A percentile compares a stretch with the other conserved stretches of the same genome.
These are phyloP conservation scores for Neckera pumila DNA, from an alignment of 225 moss, liverwort and hornwort species.

Conservation along the genomic window DNA sequence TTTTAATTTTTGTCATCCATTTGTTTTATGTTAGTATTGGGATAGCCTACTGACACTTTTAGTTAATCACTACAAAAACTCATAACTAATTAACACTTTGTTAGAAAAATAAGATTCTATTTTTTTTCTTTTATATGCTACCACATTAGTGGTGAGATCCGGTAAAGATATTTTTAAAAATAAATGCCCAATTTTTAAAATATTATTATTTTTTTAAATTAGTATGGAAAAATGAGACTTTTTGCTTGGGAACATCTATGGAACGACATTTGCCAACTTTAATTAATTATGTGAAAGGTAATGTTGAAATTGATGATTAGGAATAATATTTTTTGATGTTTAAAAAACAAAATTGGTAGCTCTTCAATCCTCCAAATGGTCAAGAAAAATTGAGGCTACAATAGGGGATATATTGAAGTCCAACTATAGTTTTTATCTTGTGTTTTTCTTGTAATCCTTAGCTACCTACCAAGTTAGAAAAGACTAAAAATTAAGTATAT, in stretches of 20 bases:
- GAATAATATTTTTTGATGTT: not conserved
- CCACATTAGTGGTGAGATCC: no score
- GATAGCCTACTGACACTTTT: not conserved
- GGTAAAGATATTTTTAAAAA: not conserved
- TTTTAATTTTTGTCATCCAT: no score
- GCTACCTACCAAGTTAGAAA: not conserved
- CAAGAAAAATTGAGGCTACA: not conserved
- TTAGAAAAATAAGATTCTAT: not conserved
- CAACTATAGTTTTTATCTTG: not conserved
- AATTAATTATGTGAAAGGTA: no score
- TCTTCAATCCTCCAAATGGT: not conserved
- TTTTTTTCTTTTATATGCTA: not conserved
- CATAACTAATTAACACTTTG: not conserved
- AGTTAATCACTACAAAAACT: not conserved
- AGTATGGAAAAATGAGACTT: not conserved
- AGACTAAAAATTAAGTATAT: not conserved
- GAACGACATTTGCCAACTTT: not conserved
- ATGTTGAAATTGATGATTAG: not conserved
- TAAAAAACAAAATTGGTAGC: fast-evolving
- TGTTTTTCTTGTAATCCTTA: not conserved
- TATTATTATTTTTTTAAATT: not conserved
- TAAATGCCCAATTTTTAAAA: not conserved
- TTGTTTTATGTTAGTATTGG: not conserved
- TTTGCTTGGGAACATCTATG: not conserved
- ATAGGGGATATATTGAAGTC: not conserved